Base-by-base conservation (phyloP, 1,284 basidiomycete species). In the Volvariella volvacea region DNA sequence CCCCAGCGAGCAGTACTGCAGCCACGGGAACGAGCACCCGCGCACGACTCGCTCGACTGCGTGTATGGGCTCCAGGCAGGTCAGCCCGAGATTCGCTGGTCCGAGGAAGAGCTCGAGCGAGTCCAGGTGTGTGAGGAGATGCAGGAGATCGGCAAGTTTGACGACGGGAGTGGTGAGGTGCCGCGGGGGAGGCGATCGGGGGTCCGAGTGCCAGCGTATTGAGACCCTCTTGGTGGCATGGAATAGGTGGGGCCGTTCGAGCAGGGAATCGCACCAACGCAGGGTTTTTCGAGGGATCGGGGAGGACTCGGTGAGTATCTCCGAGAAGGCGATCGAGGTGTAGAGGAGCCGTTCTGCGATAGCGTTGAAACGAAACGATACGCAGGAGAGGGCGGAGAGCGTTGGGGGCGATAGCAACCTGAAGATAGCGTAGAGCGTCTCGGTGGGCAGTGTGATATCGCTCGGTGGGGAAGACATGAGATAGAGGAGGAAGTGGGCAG, bases 281-380 rank as follows among this genome's bases (percentile, higher is more conserved):
- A 68, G 53, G 0, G 78, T 79, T 42, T 61, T 65, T 50, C 56
- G 57, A 0, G 76, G 76, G 10, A 61, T 46, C 16, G 69, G 68
- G 2, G 66, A 63, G 3, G 64, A 51, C 32, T 62, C 61, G n/a
- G 70, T 66, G 45, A 79, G 58, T 22, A 56, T 42, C 50, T 82
- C 79, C 41, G 57, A 59, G 50, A 82, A 68, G 51, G 52, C 53
- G 50, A 80, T 64, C 43, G 68, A 67, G 14, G 74, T 58, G 55
- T 83, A 83, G 36, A 83, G 70, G 22, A 76, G 55, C 49, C 73
- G 71, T 56, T 81, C 79, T 2, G 75, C 75, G 32, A 80, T 67
- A 31, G 65, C 71, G 47, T 69, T 74, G 62, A 77, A 78, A 15
- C 67, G 66, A 38, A 55, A 66, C 20, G 71, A 80, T 40, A 74